Conservation (phyloP, 148 eudicot genomes). For the Diospyros kaki region DNA sequence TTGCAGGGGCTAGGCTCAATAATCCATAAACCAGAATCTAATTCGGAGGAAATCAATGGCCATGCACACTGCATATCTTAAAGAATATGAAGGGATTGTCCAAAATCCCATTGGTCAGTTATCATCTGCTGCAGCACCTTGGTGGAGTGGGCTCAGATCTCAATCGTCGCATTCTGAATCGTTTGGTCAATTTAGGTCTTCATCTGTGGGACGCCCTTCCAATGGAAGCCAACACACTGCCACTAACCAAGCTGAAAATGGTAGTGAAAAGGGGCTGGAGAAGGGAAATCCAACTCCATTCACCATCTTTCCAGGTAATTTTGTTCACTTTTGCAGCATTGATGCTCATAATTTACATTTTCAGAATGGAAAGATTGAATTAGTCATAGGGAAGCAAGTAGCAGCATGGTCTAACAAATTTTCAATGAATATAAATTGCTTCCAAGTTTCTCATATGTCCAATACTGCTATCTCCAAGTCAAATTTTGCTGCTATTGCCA, state of each 20-base stretch:
- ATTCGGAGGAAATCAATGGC: constrained; percentile 10
- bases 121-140: constrained; percentile 23
- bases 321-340: background rate
- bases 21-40: constrained; percentile 2
- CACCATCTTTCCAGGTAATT: constrained; percentile 32
- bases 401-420: background rate
- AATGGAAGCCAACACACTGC: constrained; percentile 14
- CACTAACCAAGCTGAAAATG: constrained; percentile 6
- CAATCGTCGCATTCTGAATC: constrained; percentile 12
- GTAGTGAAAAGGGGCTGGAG: constrained; percentile 4
- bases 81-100: constrained; percentile 25
- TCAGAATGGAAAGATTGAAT: background rate
- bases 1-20: constrained; percentile 15
- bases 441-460: background rate
- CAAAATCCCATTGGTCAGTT: constrained; percentile 12
- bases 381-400: background rate
- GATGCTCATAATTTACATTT: background rate
- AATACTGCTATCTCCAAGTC: background rate
- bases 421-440: background rate
- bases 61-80: constrained; percentile 20
- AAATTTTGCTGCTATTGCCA: no score
- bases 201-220: constrained; percentile 5
- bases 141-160: constrained; percentile 29
- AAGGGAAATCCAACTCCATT: constrained; percentile 32
- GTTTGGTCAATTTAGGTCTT: constrained; percentile 18